Evolutionary conservation across 140 eudicot genomes (phyloP).

Genomic region (Flaveria floridana): DNA sequence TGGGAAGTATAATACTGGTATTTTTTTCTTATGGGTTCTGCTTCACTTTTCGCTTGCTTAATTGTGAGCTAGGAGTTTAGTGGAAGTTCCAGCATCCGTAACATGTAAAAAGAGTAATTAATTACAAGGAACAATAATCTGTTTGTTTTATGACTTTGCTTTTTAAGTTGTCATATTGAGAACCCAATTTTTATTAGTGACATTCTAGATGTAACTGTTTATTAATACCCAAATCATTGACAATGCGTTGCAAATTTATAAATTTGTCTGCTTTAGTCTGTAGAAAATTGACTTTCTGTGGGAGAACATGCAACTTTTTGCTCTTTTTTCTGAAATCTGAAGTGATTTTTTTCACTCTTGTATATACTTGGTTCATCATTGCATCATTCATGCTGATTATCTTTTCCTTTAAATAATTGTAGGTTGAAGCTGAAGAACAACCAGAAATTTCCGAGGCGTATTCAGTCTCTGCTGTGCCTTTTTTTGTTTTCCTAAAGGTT

Average conservation of each 20-base stretch:
- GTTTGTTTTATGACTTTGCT: not conserved
- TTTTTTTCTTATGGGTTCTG: not conserved
- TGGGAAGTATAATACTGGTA: not conserved
- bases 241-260: not conserved
- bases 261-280: slow-evolving; percentile 1
- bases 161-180: not conserved
- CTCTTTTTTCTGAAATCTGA: not conserved
- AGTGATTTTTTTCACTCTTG: not conserved
- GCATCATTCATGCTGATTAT: not conserved
- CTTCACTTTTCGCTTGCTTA: not conserved
- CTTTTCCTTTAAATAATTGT: not conserved
- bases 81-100: not conserved
- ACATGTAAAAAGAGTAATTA: not conserved
- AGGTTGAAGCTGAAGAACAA: slow-evolving; percentile 99
- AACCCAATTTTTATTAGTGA: not conserved
- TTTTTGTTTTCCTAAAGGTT: slow-evolving; percentile 81
- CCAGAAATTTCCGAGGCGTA: slow-evolving; percentile 92
- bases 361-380: slow-evolving; percentile 6
- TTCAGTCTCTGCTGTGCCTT: slow-evolving; percentile 96
- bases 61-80: not conserved
- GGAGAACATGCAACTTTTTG: not conserved
- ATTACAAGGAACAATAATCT: not conserved
- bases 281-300: not conserved
- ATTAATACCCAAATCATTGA: not conserved
- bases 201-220: not conserved